Percentiles rank a stretch among this genome's conserved stretches.
These are phyloP conservation scores for Schizochytrium sp. DNA, from an alignment of 108 stramenopile species.

Conservation along the genomic window DNA sequence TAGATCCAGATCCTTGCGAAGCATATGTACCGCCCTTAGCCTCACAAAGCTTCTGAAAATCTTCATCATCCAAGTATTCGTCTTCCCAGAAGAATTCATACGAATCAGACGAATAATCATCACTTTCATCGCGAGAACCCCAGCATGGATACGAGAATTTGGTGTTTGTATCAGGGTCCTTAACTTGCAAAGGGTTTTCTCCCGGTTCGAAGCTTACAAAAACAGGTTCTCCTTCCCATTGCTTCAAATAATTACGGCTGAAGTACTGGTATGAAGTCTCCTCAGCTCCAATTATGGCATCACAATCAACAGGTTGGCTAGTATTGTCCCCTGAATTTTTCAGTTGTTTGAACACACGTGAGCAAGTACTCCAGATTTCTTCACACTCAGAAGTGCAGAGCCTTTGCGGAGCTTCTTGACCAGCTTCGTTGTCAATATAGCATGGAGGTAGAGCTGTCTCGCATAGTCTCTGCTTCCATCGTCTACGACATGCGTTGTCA, in stretches of 20 bases:
- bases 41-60: background rate
- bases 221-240: background rate
- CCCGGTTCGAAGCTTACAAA: background rate
- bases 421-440: background rate
- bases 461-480: slow-evolving; percentile 20
- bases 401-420: slow-evolving; percentile 7
- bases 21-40: slow-evolving; percentile 29
- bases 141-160: background rate
- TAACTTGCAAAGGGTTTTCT: background rate
- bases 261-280: background rate
- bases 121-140: background rate
- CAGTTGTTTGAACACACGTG: background rate
- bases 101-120: background rate
- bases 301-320: background rate
- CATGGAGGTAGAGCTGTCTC: slow-evolving; percentile 3
- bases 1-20: background rate
- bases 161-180: background rate
- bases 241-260: background rate
- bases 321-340: background rate
- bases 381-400: background rate
- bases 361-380: background rate
- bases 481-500: background rate
- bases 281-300: background rate
- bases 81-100: background rate
- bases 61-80: slow-evolving; percentile 23